These are phyloP conservation scores for Aotearoamyces nothofagi DNA, from an alignment of 2,329 filamentous ascomycete genomes.

Conservation along the genomic window DNA sequence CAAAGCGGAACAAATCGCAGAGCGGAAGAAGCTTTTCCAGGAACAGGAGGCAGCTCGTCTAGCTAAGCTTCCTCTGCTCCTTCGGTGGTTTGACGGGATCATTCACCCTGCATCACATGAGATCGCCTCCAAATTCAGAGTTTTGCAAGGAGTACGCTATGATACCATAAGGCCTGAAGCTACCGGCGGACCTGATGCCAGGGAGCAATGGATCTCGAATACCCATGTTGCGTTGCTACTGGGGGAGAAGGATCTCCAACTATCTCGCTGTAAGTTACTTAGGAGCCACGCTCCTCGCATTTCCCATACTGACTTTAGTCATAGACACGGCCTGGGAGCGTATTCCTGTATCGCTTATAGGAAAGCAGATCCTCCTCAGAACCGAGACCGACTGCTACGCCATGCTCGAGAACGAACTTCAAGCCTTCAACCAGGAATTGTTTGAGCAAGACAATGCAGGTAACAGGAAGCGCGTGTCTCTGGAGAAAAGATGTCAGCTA, in stretches of 20 bases:
- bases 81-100: constrained; percentile 43
- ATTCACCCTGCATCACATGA: constrained; percentile 33
- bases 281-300: no score
- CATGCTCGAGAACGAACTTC: constrained; percentile 32
- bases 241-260: constrained; percentile 45
- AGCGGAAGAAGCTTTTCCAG: constrained; percentile 26
- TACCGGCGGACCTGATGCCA: constrained; percentile 36
- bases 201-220: constrained; percentile 52
- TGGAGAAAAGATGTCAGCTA: constrained; percentile 9
- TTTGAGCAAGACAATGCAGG: constrained; percentile 17
- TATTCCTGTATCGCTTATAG: constrained; percentile 33
- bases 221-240: constrained; percentile 47
- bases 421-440: constrained; percentile 36
- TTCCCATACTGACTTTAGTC: no score
- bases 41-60: constrained; percentile 39
- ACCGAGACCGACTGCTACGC: constrained; percentile 41
- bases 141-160: constrained; percentile 44
- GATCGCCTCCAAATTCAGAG: constrained; percentile 37
- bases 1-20: constrained; percentile 31
- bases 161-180: constrained; percentile 42
- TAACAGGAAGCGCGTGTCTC: constrained; percentile 6
- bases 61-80: constrained; percentile 40
- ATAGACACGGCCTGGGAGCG: constrained; percentile 45
- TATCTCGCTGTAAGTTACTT: constrained; percentile 42
- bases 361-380: constrained; percentile 44